Evolutionary conservation across 2,329 filamentous ascomycete genomes (phyloP), one percentile per base, ranked within the genome.

Genomic region (Parasarocladium wereldwijsianum): DNA sequence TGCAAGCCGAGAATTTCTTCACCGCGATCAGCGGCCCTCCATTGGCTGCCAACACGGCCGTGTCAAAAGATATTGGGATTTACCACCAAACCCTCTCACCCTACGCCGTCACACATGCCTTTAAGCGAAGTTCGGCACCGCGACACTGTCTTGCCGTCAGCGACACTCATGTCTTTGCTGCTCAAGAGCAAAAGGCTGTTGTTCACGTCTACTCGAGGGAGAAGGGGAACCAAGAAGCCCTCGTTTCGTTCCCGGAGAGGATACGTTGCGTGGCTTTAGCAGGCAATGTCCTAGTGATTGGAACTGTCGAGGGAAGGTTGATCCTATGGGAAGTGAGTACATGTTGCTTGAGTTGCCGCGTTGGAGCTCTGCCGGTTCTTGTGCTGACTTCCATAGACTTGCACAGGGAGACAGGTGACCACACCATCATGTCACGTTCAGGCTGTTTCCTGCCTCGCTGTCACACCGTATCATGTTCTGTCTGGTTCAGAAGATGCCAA

Each of bases 71-170:
- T 56, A 76, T 84, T 29, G 84, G 82, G 43, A 84, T 96, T 47
- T 90, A 92, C 56, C 55, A 81, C 33, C 81, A 93, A 53, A 76
- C 84, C 38, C 68, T 85, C 43, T 79, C 84, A 43, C 86, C 86
- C 23, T 70, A 77, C 38, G 66, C 72, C n/a, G 70, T 85, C 47
- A 77, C 78, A 45, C 63, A 73, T 38, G 69, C 76, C 27, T 86
- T 90, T 66, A 96, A 94, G 65, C 96, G 93, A 59, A 93, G 82
- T 60, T 80, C 82, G 11, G 74, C 76, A n/a, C 66, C 76, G 16
- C 61, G 67, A 34, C 82, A 87, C 51, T 78, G 82, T 42, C 60
- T 98, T 32, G 86, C 84, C 17, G 66, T 86, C 42, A 92, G 69
- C 52, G 63, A 70, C 25, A 76, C 76, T 13, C 90, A 98, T 50